Conservation (phyloP, 1,284 basidiomycete genomes). For the Cutaneotrichosporon daszewskae region DNA sequence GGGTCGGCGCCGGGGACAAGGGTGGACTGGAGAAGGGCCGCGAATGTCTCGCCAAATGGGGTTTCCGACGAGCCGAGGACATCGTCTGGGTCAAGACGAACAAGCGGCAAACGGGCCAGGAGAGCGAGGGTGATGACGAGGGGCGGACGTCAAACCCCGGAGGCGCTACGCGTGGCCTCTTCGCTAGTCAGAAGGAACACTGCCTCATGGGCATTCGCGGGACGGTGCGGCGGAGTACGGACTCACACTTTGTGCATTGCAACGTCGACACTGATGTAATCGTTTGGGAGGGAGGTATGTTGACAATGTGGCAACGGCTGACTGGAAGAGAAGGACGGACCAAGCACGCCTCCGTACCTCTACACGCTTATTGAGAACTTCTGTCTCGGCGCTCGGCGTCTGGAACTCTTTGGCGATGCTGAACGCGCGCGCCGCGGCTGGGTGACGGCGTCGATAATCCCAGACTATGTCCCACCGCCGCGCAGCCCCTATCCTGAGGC, state of each 20-base stretch:
- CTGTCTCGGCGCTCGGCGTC: slow-evolving; percentile 83
- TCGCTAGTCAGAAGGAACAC: slow-evolving; percentile 88
- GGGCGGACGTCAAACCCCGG: background rate
- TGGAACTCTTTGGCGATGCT: slow-evolving; percentile 81
- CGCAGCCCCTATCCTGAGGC: background rate
- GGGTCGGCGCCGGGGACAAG: slow-evolving; percentile 87
- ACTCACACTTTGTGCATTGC: slow-evolving; percentile 94
- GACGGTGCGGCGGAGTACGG: slow-evolving; percentile 87
- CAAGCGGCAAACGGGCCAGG: slow-evolving; percentile 27
- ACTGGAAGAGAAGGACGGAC: slow-evolving; percentile 46
- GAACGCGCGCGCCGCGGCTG: slow-evolving; percentile 76
- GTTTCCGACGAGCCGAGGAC: slow-evolving; percentile 91
- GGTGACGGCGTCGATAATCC: slow-evolving; percentile 68
- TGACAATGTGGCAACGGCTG: background rate
- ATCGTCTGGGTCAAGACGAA: slow-evolving; percentile 97
- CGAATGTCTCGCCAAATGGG: slow-evolving; percentile 88
- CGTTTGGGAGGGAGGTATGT: slow-evolving; percentile 63
- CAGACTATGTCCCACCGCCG: background rate
- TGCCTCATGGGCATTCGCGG: slow-evolving; percentile 98
- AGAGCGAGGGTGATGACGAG: background rate
- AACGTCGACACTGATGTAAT: slow-evolving; percentile 98
- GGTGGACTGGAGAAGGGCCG: slow-evolving; percentile 88
- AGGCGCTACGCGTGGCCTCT: slow-evolving; percentile 46
- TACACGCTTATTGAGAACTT: slow-evolving; percentile 96
- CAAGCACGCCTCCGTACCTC: slow-evolving; percentile 84